phyloP scores from a whole-genome alignment of 306 rosid species.

The Rubus parviflorus region DNA sequence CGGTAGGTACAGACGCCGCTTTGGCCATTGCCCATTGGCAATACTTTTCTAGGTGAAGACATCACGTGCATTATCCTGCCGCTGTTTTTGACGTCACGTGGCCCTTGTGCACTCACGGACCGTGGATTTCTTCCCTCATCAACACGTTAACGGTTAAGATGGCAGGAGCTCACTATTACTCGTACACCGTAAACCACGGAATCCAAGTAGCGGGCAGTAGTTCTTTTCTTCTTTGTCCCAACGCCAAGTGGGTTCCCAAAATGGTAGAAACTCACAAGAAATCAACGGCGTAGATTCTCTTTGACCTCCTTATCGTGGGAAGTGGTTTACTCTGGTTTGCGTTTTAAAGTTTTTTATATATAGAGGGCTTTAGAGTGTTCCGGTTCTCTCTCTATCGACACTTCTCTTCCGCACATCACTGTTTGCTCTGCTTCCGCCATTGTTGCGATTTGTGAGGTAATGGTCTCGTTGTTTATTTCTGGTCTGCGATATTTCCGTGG shows the following conservation, averaged over 20 bases:
- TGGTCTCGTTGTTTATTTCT: neutral
- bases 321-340: neutral
- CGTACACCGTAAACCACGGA: neutral
- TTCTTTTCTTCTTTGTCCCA: neutral
- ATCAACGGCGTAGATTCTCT: slow-evolving; percentile 14
- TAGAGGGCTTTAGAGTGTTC: neutral
- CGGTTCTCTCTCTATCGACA: neutral
- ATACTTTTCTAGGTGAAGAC: neutral
- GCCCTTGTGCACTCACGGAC: neutral
- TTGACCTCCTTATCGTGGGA: neutral
- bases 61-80: slow-evolving; percentile 22
- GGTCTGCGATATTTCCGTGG: neutral
- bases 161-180: neutral
- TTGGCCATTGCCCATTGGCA: neutral
- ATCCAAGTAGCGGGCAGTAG: neutral
- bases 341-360: neutral
- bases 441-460: neutral
- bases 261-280: no score
- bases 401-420: slow-evolving; percentile 10
- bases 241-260: slow-evolving; percentile 15
- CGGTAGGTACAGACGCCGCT: slow-evolving; percentile 4
- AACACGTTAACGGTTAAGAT: neutral
- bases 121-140: no score
- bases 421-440: neutral
- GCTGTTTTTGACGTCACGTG: slow-evolving; percentile 9